phyloP scores from a whole-genome alignment of 2,329 filamentous ascomycete genomes.

The Peltaster fructicola region DNA sequence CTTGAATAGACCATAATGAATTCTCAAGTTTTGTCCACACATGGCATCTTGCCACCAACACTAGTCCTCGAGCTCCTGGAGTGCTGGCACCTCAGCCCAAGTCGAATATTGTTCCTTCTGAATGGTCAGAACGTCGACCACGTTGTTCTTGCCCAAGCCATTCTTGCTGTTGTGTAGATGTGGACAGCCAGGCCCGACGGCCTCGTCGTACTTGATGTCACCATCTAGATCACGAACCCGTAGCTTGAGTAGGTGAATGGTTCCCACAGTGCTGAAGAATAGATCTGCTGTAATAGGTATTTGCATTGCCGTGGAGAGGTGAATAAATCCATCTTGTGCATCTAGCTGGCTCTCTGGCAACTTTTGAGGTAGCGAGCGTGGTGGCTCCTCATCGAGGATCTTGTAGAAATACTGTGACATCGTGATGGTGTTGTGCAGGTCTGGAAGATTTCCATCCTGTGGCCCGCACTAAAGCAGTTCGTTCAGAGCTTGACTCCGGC shows the following conservation, averaged over 20 bases:
- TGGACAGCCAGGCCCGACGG: conserved; percentile 9
- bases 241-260: conserved; percentile 12
- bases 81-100: conserved; percentile 7
- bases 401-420: no score
- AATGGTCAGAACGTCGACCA: conserved; percentile 10
- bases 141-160: conserved; percentile 10
- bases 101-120: conserved; percentile 6
- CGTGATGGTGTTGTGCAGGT: no score
- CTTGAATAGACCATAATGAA: no score
- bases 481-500: no score
- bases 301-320: conserved; percentile 12
- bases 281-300: conserved; percentile 13
- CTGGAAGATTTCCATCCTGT: no score
- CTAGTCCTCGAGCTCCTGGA: conserved; percentile 2
- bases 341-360: conserved; percentile 11
- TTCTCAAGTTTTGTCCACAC: no score
- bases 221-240: conserved; percentile 10
- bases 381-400: conserved; percentile 11
- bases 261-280: conserved; percentile 10
- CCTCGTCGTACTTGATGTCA: conserved; percentile 6
- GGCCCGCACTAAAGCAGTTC: no score
- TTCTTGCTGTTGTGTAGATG: conserved; percentile 9
- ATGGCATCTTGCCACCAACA: no score
- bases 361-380: conserved; percentile 10
- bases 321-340: conserved; percentile 13